Evolutionary conservation across 257 asterid species (phyloP), one percentile per base, ranked within the genome.

Genomic region (Primulina huaijiensis): DNA sequence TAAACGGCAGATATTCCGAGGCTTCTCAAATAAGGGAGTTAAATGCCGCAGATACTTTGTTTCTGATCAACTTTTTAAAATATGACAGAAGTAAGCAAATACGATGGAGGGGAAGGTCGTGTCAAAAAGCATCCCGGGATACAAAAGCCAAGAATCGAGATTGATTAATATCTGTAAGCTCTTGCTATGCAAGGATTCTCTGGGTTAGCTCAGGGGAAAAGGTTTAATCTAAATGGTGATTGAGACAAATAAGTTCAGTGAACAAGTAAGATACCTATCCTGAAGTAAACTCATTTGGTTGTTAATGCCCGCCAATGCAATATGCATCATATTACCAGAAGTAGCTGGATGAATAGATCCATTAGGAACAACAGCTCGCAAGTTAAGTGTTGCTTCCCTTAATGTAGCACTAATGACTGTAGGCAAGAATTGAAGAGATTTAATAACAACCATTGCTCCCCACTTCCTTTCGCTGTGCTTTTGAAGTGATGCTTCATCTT

Each of bases 391-490:
- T 65, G 97, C 90, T 82, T 94, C 99, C 79, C 78, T 85, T 81
- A 94, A 78, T 53, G 98, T 95, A 67, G 97, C 88, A 65, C 90
- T 83, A 60, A 94, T 69, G 21, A 83, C 90, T 40, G 90, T 85
- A 17, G 99, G 99, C 84, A 94, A 80, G 80, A 94, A 79, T 7
- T 86, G 96, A 67, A 94, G 96, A 76, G 97, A 91, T 80, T 88
- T 91, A 81, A 94, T 88, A 64, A 89, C 91, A 53, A 89, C 92
- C 97, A 94, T 94, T 76, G 95, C 93, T 74, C 99, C 99, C 97
- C 99, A 94, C 75, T 91, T 91, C 78, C 84, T 81, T 72, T 72
- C 89, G 60, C 70, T 80, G 77, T 66, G 88, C 71, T 88, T 86
- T 71, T 84, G 88, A 68, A 79, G 79, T 14, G 78, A 69, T 19